phyloP scores from a whole-genome alignment of 441 rosid species.

The Pelargonium fulgidum region DNA sequence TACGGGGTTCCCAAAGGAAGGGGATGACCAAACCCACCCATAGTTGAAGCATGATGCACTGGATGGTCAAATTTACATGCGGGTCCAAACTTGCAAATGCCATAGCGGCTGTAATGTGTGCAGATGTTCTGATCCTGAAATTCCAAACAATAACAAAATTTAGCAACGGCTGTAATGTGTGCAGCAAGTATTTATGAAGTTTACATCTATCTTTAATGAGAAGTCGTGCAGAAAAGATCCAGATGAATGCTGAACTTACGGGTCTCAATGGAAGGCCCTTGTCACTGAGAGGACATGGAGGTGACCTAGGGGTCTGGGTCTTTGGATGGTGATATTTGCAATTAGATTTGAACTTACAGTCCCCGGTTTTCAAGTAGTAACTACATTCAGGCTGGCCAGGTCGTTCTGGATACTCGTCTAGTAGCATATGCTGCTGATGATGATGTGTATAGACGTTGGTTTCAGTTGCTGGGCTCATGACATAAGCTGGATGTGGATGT shows the following conservation, averaged over 20 bases:
- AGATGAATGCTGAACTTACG: conserved; percentile 43
- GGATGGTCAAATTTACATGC: conserved; percentile 92
- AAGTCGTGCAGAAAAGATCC: background rate
- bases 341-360: conserved; percentile 70
- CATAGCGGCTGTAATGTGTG: conserved; percentile 78
- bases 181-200: no score
- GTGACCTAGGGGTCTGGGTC: conserved; percentile 36
- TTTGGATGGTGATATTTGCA: conserved; percentile 97
- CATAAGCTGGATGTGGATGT: conserved; percentile 42
- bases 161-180: background rate
- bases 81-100: conserved; percentile 91
- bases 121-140: conserved; percentile 67
- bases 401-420: conserved; percentile 78
- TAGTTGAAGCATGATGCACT: conserved; percentile 27
- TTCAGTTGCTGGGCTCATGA: conserved; percentile 36
- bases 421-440: conserved; percentile 32
- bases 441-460: conserved; percentile 35
- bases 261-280: conserved; percentile 94
- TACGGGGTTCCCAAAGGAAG: background rate
- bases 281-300: conserved; percentile 56
- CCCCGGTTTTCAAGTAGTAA: conserved; percentile 76
- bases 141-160: background rate
- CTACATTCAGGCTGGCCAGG: conserved; percentile 86
- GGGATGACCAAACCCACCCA: conserved; percentile 25
- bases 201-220: background rate